Conservation (phyloP, 495 filamentous ascomycete genomes). For the Pyronema omphalodes region DNA sequence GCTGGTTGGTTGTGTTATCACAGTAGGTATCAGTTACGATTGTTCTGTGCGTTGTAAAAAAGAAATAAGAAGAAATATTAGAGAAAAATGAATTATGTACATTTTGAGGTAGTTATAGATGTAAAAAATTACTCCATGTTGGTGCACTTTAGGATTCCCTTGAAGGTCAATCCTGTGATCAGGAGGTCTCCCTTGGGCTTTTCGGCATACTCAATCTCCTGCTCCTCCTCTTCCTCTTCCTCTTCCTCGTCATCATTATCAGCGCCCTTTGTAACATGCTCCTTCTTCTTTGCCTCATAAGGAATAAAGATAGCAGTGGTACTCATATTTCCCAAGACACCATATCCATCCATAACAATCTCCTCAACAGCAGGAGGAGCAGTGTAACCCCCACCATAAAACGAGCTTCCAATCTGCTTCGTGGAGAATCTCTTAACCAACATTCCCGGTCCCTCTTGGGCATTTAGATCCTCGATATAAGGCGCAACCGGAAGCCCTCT, state of each 20-base stretch:
- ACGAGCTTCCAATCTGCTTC: constrained; percentile 15
- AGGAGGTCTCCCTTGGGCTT: constrained; percentile 5
- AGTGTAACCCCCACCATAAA: constrained; percentile 22
- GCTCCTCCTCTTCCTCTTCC: background rate
- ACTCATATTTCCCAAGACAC: constrained; percentile 14
- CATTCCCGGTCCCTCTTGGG: constrained; percentile 28
- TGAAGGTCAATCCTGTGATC: constrained; percentile 1
- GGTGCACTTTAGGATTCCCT: constrained; percentile 8
- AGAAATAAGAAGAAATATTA: no score
- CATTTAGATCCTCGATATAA: constrained; percentile 27
- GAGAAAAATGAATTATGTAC: no score
- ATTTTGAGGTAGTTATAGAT: no score
- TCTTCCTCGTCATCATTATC: background rate
- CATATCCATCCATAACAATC: constrained; percentile 13
- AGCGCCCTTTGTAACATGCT: background rate
- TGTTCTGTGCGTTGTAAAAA: no score
- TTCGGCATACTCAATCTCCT: background rate
- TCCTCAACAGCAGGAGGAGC: constrained; percentile 13
- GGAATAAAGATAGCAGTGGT: constrained; percentile 13
- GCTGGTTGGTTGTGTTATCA: no score
- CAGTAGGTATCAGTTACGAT: no score
- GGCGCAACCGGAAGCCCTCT: constrained; percentile 2
- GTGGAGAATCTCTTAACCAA: constrained; percentile 30
- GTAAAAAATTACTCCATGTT: constrained; percentile 4
- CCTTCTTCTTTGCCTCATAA: constrained; percentile 2